These are phyloP conservation scores for Hypoxylon sp. DNA, from an alignment of 2,329 filamentous ascomycete species.

Conservation along the genomic window DNA sequence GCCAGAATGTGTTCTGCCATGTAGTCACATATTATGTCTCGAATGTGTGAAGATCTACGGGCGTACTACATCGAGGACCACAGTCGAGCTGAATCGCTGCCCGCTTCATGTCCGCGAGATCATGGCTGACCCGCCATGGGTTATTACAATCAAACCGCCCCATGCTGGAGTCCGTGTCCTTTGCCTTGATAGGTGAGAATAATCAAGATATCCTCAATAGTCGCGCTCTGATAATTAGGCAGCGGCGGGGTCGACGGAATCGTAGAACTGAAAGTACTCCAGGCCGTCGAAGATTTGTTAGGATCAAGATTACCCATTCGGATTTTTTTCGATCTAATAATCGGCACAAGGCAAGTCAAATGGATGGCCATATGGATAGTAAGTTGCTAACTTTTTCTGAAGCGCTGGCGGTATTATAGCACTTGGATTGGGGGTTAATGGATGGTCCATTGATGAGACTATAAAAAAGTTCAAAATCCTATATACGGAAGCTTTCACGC, in stretches of 20 bases:
- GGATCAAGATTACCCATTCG: constrained; percentile 49
- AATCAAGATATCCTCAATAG: neutral
- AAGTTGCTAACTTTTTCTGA: constrained; percentile 6
- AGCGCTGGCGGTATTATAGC: constrained; percentile 51
- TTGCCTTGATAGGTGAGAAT: constrained; percentile 49
- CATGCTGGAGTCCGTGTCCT: constrained; percentile 49
- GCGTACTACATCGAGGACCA: constrained; percentile 50
- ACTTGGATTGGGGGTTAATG: constrained; percentile 51
- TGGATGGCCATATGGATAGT: neutral
- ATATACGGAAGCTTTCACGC: constrained; percentile 46
- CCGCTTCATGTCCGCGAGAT: constrained; percentile 51
- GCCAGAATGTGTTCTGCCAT: constrained; percentile 51
- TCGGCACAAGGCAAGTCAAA: constrained; percentile 49
- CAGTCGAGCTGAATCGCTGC: constrained; percentile 50
- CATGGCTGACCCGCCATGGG: constrained; percentile 50
- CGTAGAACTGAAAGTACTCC: constrained; percentile 50
- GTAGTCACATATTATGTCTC: constrained; percentile 51
- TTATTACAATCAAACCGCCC: constrained; percentile 49
- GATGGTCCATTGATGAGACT: constrained; percentile 50
- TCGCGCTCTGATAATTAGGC: constrained; percentile 3
- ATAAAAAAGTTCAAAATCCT: constrained; percentile 51
- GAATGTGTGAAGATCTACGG: constrained; percentile 52
- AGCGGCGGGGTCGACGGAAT: constrained; percentile 52
- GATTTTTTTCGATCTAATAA: constrained; percentile 53
- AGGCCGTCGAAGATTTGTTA: constrained; percentile 49